Conservation (phyloP, 1,139 yeast genomes). For the Yamadazyma spencermartinsiae region DNA sequence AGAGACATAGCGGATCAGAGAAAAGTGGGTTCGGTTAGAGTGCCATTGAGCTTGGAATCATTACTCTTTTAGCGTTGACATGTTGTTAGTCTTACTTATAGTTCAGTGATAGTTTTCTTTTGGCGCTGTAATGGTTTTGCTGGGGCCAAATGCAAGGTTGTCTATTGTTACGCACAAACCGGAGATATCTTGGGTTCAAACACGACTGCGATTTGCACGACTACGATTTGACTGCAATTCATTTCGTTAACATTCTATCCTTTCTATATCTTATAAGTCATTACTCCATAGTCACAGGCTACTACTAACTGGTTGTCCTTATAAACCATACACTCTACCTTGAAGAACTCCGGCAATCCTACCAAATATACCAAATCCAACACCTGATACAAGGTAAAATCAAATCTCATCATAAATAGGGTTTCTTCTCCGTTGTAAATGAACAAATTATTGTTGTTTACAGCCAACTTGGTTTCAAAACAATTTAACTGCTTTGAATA, state of each 20-base stretch:
- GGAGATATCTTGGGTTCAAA: no score
- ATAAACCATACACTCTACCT: slow-evolving; percentile 14
- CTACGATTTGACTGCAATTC: background rate
- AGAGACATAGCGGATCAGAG: no score
- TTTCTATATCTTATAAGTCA: slow-evolving; percentile 1
- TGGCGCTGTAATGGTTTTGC: no score
- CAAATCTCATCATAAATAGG: slow-evolving; percentile 16
- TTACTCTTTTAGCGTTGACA: no score
- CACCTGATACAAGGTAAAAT: slow-evolving; percentile 5
- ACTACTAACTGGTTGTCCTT: slow-evolving; percentile 13
- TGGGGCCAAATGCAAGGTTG: no score
- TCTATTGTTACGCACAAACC: background rate
- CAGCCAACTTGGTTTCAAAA: slow-evolving; percentile 8
- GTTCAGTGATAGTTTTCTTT: no score
- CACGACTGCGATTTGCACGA: no score
- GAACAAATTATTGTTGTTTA: slow-evolving; percentile 3
- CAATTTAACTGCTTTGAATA: slow-evolving; percentile 13
- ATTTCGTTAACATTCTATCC: no score
- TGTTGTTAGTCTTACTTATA: no score
- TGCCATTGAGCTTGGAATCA: no score
- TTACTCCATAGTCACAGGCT: slow-evolving; percentile 16
- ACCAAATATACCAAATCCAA: slow-evolving; percentile 17
- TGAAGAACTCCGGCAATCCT: slow-evolving; percentile 25
- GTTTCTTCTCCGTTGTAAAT: slow-evolving; percentile 27
- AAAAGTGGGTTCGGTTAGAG: no score